Evolutionary conservation across 805 yeast genomes (phyloP), one percentile per base, ranked within the genome.

Genomic region (Candida arabinofermentans): DNA sequence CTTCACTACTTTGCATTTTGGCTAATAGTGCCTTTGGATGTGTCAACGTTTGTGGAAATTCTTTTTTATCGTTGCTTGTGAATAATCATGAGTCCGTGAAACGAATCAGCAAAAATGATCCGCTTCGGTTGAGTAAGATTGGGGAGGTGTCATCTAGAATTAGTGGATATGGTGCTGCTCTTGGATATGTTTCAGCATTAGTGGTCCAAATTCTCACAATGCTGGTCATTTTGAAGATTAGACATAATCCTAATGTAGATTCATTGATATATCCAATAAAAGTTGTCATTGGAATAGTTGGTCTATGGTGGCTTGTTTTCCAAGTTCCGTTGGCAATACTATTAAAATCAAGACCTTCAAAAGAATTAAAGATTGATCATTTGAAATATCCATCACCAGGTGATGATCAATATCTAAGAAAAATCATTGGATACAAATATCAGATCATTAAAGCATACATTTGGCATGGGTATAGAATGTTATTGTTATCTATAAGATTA

Each of bases 1-100:
- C 83, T 1, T 60, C 69, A 0, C 18, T 76, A 1, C 59, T 81
- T 13, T 83, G 86, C 13, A 71, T 83, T 5, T 37, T 79, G 0
- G 82, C 87, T 1, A 85, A 83, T 52, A 69, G 83, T 13, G 75
- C 84, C 18, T 85, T 77, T 60, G 95, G 95, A 1, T 86, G 84
- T 8, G 87, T 82, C 3, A 81, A 81, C 41, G 91, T 85, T 9
- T 83, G 89, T 49, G 90, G 89, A 6, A 86, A 85, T 58, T 81
- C 93, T 1, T 76, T 77, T 49, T 58, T 85, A 33, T 89, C 93
- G 0, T 68, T 75, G 1, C 60, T 85, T 27, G 83, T 79, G 2
- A 61, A 70, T 13, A 72, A 73, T 43, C 66, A 67, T 37, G 42
- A 46, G 23, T 24, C 34, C 8, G 47, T 47, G 8, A 39, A 44